Base-by-base conservation (phyloP, 306 rosid genomes). In the Castanospermum australe region DNA sequence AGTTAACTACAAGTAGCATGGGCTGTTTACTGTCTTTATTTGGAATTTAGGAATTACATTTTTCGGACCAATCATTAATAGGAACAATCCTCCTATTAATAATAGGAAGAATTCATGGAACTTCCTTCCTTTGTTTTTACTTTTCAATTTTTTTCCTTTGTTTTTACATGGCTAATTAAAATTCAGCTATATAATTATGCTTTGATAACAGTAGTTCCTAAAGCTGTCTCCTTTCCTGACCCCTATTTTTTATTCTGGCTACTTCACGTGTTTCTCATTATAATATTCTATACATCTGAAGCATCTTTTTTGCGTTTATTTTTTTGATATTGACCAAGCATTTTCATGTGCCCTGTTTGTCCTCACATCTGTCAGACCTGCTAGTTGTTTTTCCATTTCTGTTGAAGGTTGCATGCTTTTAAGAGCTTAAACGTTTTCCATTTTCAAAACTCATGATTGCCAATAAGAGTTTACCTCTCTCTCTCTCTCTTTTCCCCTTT, bases 21-120 rank as follows among this genome's bases (percentile, higher is more conserved):
- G 28, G 71, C 54, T 60, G 75, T 62, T 67, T n/a, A 75, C 73
- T 30, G 82, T 51, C 75, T 65, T 63, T 50, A 14, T 79, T 79
- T 82, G 84, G 84, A 75, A 50, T 82, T 56, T 79, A 55, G 89
- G 64, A 71, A 64, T 36, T 64, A 35, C 69, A 75, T 51, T 69
- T 86, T 75, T 79, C n/a, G 52, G 76, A 75, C 77, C 86, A 69
- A 79, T 86, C 84, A 79, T 71, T 78, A 51, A 62, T 71, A 0
- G 67, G 66, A 62, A 54, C 64, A 69, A 62, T 70, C 80, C 80
- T 55, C 33, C 51, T 35, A 54, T 48, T 7, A 67, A 80, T 84
- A 45, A 67, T 41, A 32, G 33, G 44, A 60, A 61, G 45, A 79
- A 52, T 56, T 69, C 55, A 8, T 18, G 68, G 55, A 57, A 68